These are phyloP conservation scores for Penicillium frequentans DNA, from an alignment of 2,329 filamentous ascomycete genomes.

Conservation along the genomic window DNA sequence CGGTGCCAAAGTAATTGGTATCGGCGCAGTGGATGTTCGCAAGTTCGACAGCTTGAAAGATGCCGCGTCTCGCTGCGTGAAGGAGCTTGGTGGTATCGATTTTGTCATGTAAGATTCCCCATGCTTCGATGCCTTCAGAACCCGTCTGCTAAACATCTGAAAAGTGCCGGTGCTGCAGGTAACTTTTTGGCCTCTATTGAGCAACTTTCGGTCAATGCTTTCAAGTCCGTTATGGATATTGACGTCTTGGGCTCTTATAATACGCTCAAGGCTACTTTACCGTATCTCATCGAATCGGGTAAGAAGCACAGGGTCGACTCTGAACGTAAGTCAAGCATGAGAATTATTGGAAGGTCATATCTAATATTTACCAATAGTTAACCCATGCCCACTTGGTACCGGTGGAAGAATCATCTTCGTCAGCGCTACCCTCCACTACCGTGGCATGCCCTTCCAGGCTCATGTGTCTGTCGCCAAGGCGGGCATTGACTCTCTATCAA, in stretches of 20 bases:
- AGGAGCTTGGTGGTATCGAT: conserved; percentile 84
- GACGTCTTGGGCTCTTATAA: conserved; percentile 93
- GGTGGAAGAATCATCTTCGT: conserved; percentile 87
- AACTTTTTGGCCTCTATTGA: conserved; percentile 90
- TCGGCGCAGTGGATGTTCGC: conserved; percentile 74
- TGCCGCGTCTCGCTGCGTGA: conserved; percentile 76
- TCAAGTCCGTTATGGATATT: conserved; percentile 95
- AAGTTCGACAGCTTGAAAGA: conserved; percentile 66
- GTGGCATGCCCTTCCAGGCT: conserved; percentile 78
- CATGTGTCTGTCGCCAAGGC: conserved; percentile 94
- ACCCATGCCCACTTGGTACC: conserved; percentile 52
- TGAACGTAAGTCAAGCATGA: conserved; percentile 41
- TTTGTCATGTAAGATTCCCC: conserved; percentile 72
- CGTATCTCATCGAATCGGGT: conserved; percentile 76
- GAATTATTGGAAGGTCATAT: background rate
- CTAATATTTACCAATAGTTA: conserved; percentile 17
- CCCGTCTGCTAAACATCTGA: conserved; percentile 12
- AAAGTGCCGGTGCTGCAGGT: conserved; percentile 85
- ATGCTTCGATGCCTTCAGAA: background rate
- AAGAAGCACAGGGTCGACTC: conserved; percentile 61
- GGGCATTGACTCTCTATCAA: conserved; percentile 80
- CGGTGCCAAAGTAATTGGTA: conserved; percentile 81
- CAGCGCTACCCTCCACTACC: conserved; percentile 88
- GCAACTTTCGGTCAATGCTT: conserved; percentile 80
- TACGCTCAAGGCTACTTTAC: conserved; percentile 87